These are phyloP conservation scores for Rugonectria rugulosa DNA, from an alignment of 2,329 filamentous ascomycete species.

Conservation along the genomic window DNA sequence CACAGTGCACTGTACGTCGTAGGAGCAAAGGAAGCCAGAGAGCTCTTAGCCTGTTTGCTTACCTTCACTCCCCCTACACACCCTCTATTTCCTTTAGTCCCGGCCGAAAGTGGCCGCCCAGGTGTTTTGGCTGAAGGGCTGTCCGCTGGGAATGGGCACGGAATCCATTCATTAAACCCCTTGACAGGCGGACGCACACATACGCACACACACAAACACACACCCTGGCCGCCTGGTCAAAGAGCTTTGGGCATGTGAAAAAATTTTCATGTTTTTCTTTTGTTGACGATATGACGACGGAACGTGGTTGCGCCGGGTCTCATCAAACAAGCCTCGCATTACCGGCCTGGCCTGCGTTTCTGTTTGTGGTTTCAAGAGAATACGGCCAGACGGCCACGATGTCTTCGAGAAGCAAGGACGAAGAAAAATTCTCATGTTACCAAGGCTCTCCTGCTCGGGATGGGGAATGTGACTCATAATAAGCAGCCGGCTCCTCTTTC, in stretches of 20 bases:
- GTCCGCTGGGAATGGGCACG: slow-evolving; percentile 7
- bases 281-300: slow-evolving; percentile 15
- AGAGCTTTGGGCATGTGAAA: slow-evolving; percentile 20
- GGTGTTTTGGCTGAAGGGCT: slow-evolving; percentile 25
- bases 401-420: background rate
- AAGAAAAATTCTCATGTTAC: slow-evolving; percentile 9
- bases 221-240: slow-evolving; percentile 26
- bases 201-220: slow-evolving; percentile 14
- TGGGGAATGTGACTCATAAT: slow-evolving; percentile 38
- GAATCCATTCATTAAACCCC: slow-evolving; percentile 9
- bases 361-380: slow-evolving; percentile 8
- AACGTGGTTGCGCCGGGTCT: slow-evolving; percentile 21
- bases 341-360: slow-evolving; percentile 13
- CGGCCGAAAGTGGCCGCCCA: slow-evolving; percentile 29
- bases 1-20: too few relatives aligned
- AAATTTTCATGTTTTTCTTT: slow-evolving; percentile 26
- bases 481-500: slow-evolving; percentile 23
- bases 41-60: slow-evolving; percentile 2
- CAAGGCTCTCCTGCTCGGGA: slow-evolving; percentile 22
- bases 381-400: background rate
- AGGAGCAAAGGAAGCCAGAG: slow-evolving; percentile 12
- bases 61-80: slow-evolving; percentile 14
- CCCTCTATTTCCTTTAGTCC: slow-evolving; percentile 19
- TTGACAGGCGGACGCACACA: slow-evolving; percentile 20
- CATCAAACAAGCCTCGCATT: slow-evolving; percentile 9